Conservation (phyloP, 2,329 filamentous ascomycete genomes). For the Cytospora schulzeri region DNA sequence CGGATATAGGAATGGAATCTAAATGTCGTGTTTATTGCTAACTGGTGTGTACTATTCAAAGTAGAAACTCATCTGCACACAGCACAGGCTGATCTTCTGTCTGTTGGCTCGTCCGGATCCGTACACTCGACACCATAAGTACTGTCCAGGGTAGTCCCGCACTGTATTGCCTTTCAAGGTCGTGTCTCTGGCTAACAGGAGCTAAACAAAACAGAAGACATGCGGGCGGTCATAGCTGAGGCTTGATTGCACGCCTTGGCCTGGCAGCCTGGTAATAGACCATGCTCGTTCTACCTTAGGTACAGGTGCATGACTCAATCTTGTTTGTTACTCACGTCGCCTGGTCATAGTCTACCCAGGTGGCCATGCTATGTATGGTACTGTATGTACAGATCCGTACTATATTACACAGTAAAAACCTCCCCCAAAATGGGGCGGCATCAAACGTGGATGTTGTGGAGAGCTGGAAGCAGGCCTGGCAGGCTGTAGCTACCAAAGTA, state of each 20-base stretch:
- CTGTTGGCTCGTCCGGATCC: background rate
- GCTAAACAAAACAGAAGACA: background rate
- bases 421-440: background rate
- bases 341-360: background rate
- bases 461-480: too few species aligned
- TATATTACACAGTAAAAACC: background rate
- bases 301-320: constrained; percentile 16
- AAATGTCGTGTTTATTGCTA: background rate
- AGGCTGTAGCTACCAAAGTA: too few species aligned
- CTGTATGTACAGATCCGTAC: background rate
- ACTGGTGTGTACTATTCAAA: background rate
- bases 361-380: background rate
- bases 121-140: background rate
- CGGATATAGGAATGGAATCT: background rate
- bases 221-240: constrained; percentile 19
- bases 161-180: background rate
- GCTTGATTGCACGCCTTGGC: background rate
- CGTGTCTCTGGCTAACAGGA: background rate
- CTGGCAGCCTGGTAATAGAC: background rate
- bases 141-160: background rate
- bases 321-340: background rate
- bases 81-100: too few species aligned
- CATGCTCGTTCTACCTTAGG: background rate
- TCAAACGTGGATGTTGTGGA: background rate
- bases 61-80: too few species aligned